These are phyloP conservation scores for Terana coerulea DNA, from an alignment of 768 basidiomycete species.

Conservation along the genomic window DNA sequence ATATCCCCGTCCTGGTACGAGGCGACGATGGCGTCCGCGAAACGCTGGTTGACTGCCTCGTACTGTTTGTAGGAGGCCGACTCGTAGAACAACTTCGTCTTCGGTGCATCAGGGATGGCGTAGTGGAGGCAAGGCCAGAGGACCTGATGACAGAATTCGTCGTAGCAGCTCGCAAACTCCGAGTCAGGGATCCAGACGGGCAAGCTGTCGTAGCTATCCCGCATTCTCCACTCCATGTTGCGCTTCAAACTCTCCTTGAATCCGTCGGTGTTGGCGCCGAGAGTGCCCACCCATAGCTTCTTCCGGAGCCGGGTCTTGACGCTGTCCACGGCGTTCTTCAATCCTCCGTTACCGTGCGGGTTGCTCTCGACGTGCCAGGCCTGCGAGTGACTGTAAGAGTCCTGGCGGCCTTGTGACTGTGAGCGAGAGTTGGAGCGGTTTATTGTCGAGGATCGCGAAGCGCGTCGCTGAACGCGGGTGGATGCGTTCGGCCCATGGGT, in stretches of 20 bases:
- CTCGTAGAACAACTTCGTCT: slow-evolving; percentile 77
- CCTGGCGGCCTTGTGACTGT: slow-evolving; percentile 32
- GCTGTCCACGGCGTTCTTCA: slow-evolving; percentile 75
- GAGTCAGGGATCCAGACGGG: slow-evolving; percentile 81
- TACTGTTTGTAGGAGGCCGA: slow-evolving; percentile 81
- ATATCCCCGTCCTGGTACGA: slow-evolving; percentile 88
- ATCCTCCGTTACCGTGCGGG: slow-evolving; percentile 75
- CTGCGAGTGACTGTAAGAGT: slow-evolving; percentile 28
- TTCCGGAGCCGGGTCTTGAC: slow-evolving; percentile 49
- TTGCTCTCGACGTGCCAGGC: slow-evolving; percentile 55
- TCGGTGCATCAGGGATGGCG: slow-evolving; percentile 82
- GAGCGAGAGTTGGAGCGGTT: slow-evolving; percentile 18
- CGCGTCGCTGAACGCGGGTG: slow-evolving; percentile 23
- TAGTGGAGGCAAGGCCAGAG: slow-evolving; percentile 89
- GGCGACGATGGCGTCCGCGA: slow-evolving; percentile 79
- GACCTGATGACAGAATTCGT: slow-evolving; percentile 87
- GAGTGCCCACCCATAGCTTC: slow-evolving; percentile 66
- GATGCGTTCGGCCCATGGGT: slow-evolving; percentile 33
- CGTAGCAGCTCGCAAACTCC: slow-evolving; percentile 77
- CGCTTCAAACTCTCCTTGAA: slow-evolving; percentile 53
- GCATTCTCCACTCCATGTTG: slow-evolving; percentile 51
- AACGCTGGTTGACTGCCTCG: slow-evolving; percentile 84
- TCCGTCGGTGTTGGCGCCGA: slow-evolving; percentile 67
- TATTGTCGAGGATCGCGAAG: slow-evolving; percentile 13
- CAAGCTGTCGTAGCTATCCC: slow-evolving; percentile 36